Conservation (phyloP, 2,329 filamentous ascomycete species). For the Curvularia eragrostidis region DNA sequence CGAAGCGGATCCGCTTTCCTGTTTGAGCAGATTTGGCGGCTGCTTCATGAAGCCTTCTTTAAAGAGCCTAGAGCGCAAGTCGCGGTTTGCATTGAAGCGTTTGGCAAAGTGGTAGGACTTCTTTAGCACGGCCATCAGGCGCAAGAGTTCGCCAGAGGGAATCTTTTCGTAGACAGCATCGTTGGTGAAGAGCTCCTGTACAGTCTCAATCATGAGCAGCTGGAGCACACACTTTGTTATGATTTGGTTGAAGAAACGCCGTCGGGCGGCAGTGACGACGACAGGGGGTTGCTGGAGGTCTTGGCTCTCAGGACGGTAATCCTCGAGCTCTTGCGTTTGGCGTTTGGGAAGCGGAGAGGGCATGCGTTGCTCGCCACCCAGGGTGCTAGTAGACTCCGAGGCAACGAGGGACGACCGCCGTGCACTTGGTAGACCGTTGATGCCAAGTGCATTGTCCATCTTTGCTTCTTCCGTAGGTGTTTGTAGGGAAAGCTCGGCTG, state of each 20-base stretch:
- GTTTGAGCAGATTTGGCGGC: slow-evolving; percentile 94
- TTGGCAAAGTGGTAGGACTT: slow-evolving; percentile 97
- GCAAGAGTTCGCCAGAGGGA: slow-evolving; percentile 84
- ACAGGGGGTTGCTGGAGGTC: slow-evolving; percentile 85
- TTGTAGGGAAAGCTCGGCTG: slow-evolving; percentile 45
- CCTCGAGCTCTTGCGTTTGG: slow-evolving; percentile 68
- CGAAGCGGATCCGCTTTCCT: slow-evolving; percentile 89
- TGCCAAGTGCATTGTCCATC: slow-evolving; percentile 53
- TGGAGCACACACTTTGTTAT: slow-evolving; percentile 98
- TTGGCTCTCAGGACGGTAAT: slow-evolving; percentile 74
- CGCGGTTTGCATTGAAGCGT: slow-evolving; percentile 97
- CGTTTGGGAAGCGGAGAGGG: slow-evolving; percentile 46
- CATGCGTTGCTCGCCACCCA: slow-evolving; percentile 35
- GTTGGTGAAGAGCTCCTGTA: slow-evolving; percentile 98
- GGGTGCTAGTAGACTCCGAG: slow-evolving; percentile 33
- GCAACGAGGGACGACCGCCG: slow-evolving; percentile 42
- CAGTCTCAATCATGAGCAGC: slow-evolving; percentile 98
- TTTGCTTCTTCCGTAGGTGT: slow-evolving; percentile 37
- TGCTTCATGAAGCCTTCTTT: slow-evolving; percentile 99
- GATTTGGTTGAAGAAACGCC: slow-evolving; percentile 98
- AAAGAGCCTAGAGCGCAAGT: slow-evolving; percentile 92
- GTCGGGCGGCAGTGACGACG: slow-evolving; percentile 88
- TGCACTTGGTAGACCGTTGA: slow-evolving; percentile 50
- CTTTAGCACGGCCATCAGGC: slow-evolving; percentile 92
- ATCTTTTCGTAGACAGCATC: slow-evolving; percentile 94